Evolutionary conservation across 345 rosid species (phyloP).

Genomic region (Eucalyptus regnans): DNA sequence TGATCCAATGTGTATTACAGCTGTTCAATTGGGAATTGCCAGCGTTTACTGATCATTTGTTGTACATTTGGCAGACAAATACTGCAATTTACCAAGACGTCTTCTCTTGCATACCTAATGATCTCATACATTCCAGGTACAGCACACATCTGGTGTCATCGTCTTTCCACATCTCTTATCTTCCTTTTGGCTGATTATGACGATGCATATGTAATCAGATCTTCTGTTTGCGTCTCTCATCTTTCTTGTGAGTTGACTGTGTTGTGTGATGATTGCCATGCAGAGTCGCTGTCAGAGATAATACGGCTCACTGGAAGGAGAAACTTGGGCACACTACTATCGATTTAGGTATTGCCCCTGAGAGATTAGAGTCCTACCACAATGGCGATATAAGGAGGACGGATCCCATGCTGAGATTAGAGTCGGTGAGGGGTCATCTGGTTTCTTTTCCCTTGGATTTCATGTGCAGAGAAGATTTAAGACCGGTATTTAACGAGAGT

Average conservation of each 20-base stretch:
- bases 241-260: neutral
- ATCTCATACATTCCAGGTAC: constrained; percentile 86
- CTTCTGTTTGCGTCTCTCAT: neutral
- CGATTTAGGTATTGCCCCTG: constrained; percentile 84
- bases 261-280: neutral
- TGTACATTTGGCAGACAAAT: constrained; percentile 48
- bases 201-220: neutral
- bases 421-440: constrained; percentile 64
- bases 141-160: neutral
- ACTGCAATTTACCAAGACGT: constrained; percentile 84
- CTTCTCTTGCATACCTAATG: constrained; percentile 84
- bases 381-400: constrained; percentile 47
- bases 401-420: constrained; percentile 61
- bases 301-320: constrained; percentile 58
- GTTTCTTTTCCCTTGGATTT: constrained; percentile 93
- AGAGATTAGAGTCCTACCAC: constrained; percentile 50
- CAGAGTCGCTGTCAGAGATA: constrained; percentile 66
- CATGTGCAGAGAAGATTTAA: constrained; percentile 86
- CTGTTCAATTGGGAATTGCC: neutral
- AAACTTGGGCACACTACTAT: constrained; percentile 78
- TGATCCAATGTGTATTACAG: neutral
- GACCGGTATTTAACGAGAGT: constrained; percentile 92
- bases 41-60: neutral
- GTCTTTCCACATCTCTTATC: neutral
- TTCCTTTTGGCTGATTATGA: neutral